Conservation (phyloP, 2,329 filamentous ascomycete genomes). For the Trichoderma arundinaceum region DNA sequence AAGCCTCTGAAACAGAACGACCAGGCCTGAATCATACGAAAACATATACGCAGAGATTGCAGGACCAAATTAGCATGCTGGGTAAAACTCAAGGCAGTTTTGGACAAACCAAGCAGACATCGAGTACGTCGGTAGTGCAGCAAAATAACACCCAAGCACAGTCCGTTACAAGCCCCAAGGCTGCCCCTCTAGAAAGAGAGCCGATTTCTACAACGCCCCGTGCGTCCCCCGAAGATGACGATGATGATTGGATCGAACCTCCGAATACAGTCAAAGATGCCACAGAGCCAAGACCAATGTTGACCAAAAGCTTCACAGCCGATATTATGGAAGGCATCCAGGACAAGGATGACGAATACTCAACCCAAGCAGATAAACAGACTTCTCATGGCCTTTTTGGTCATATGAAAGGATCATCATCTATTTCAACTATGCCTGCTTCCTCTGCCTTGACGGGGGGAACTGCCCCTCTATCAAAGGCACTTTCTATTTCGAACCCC, state of each 20-base stretch:
- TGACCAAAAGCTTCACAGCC: constrained; percentile 65
- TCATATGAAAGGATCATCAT: constrained; percentile 64
- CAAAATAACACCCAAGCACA: constrained; percentile 39
- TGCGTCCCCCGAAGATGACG: constrained; percentile 59
- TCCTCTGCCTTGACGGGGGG: constrained; percentile 34
- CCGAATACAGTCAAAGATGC: constrained; percentile 44
- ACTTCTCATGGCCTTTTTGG: constrained; percentile 34
- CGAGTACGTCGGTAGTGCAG: constrained; percentile 40
- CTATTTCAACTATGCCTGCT: constrained; percentile 60
- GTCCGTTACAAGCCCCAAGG: constrained; percentile 39
- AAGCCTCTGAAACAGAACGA: constrained; percentile 52
- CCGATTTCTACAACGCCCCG: constrained; percentile 58
- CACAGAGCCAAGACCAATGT: constrained; percentile 52
- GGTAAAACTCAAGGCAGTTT: constrained; percentile 60
- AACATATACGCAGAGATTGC: constrained; percentile 89
- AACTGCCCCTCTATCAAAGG: constrained; percentile 58
- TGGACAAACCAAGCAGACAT: constrained; percentile 56
- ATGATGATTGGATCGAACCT: constrained; percentile 69
- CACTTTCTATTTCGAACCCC: constrained; percentile 64
- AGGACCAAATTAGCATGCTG: constrained; percentile 85
- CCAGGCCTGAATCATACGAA: constrained; percentile 68
- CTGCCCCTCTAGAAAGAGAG: constrained; percentile 40
- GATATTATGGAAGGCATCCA: constrained; percentile 65
- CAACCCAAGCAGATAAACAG: constrained; percentile 46
- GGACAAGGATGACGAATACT: constrained; percentile 54